Evolutionary conservation across 768 basidiomycete species (phyloP), one percentile per base, ranked within the genome.

Genomic region (Mycena albidolilacea): DNA sequence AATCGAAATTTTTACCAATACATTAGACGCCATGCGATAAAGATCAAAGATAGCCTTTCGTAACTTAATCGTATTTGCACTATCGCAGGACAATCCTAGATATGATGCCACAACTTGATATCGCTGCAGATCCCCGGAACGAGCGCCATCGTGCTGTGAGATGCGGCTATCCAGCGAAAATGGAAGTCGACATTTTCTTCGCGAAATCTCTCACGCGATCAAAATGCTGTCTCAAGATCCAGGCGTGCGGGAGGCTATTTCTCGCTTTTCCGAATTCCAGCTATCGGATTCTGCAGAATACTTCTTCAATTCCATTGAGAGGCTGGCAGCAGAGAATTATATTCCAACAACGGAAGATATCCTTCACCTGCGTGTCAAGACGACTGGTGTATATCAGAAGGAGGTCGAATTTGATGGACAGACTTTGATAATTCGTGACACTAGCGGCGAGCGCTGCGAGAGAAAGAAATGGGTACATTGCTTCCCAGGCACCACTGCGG

Each of bases 381-480:
- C 91, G 69, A 93, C 94, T 3, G 96, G 95, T n/a, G 97, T 98
- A 76, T 92, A 90, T 5, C 96, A 98, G 84, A 98, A 96, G 9
- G 82, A 92, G 79, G 94, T 95, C 60, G 43, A 41, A 41, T 70
- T 86, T 84, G 11, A 89, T 94, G 88, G 93, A 92, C 4, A 88
- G 87, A 44, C 44, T 67, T 80, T 91, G 12, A 88, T 88, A 89
- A 91, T 94, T 90, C 91, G 92, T 77, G 92, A 95, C 81, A 92
- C 93, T 21, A 92, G 92, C 35, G 93, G 94, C 0, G 93, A 94
- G 75, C 87, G 94, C 11, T 92, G 90, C 2, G 93, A 95, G 80
- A 85, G 94, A 21, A 95, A 94, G 80, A 94, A 94, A 74, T 93
- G 92, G 93, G 93, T 93, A 6, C 92, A 92, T 79, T 88, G 85